A percentile compares a stretch with the other conserved stretches of the same genome.
Conservation (phyloP, 2,329 filamentous ascomycete genomes). For the Colletotrichum zoysiae region DNA sequence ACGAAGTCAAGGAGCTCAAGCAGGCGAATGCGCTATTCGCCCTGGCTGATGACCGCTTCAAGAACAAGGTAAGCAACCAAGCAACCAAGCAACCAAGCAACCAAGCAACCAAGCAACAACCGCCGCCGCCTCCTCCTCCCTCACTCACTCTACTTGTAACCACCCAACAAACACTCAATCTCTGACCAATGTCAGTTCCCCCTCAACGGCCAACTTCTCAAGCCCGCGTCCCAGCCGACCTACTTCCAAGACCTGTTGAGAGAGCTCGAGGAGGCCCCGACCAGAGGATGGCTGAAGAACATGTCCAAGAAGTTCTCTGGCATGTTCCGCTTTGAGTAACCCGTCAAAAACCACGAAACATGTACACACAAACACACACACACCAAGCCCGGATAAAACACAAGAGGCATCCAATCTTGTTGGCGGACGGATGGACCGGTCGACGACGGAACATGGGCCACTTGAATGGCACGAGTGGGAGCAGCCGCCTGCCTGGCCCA, state of each 20-base stretch:
- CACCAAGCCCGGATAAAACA: background rate
- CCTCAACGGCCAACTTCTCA: constrained; percentile 61
- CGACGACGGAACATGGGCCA: background rate
- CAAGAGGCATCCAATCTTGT: background rate
- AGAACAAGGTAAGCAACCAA: constrained; percentile 64
- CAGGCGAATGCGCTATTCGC: constrained; percentile 72
- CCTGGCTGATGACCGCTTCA: constrained; percentile 71
- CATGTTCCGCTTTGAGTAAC: constrained; percentile 68
- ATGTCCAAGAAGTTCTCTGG: constrained; percentile 68
- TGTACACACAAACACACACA: background rate
- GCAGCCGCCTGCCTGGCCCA: constrained; percentile 10
- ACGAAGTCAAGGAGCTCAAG: constrained; percentile 63
- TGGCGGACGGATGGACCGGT: background rate
- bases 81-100: too few relatives aligned
- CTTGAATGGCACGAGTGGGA: background rate
- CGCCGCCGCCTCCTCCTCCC: too few relatives aligned
- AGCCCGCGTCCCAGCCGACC: constrained; percentile 72
- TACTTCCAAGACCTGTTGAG: constrained; percentile 72
- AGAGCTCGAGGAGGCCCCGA: constrained; percentile 74
- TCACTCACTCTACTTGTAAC: background rate
- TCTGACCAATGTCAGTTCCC: constrained; percentile 48
- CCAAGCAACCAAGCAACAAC: too few relatives aligned
- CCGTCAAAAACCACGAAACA: constrained; percentile 7
- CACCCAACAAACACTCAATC: too few relatives aligned
- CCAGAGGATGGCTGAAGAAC: constrained; percentile 65